These are phyloP conservation scores for Chernovozyma sophiae-reginae DNA, from an alignment of 1,139 yeast species.

Conservation along the genomic window DNA sequence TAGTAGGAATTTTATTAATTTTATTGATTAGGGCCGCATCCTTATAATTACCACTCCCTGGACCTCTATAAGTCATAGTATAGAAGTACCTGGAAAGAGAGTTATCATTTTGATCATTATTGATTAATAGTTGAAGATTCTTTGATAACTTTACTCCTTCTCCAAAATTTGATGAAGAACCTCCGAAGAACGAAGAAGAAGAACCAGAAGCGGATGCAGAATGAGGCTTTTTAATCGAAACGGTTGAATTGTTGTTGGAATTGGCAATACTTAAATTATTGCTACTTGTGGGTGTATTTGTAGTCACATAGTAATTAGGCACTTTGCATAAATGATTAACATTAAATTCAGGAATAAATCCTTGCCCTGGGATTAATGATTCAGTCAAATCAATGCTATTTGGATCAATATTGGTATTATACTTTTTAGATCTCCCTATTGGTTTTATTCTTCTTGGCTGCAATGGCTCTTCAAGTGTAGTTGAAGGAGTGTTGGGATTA, in stretches of 20 bases:
- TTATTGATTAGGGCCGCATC: slow-evolving; percentile 42
- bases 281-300: slow-evolving; percentile 13
- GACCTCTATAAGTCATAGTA: slow-evolving; percentile 40
- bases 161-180: slow-evolving; percentile 1
- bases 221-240: slow-evolving; percentile 9
- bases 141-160: slow-evolving; percentile 23
- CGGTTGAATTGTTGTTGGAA: slow-evolving; percentile 15
- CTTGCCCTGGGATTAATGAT: slow-evolving; percentile 44
- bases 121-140: slow-evolving; percentile 33
- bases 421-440: slow-evolving; percentile 29
- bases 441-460: slow-evolving; percentile 18
- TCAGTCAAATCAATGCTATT: slow-evolving; percentile 38
- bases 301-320: slow-evolving; percentile 40
- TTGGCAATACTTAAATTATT: slow-evolving; percentile 7
- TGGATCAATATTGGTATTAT: slow-evolving; percentile 34
- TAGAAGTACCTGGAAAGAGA: slow-evolving; percentile 36
- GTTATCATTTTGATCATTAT: slow-evolving; percentile 30
- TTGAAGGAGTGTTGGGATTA: slow-evolving; percentile 1
- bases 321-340: slow-evolving; percentile 40
- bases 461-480: background rate
- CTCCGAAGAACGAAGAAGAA: slow-evolving; percentile 5
- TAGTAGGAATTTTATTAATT: slow-evolving; percentile 30
- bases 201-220: slow-evolving; percentile 4
- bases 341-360: slow-evolving; percentile 42
- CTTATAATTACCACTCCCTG: slow-evolving; percentile 46